phyloP scores from a whole-genome alignment of 768 basidiomycete genomes.

The Agrocybe pediades region DNA sequence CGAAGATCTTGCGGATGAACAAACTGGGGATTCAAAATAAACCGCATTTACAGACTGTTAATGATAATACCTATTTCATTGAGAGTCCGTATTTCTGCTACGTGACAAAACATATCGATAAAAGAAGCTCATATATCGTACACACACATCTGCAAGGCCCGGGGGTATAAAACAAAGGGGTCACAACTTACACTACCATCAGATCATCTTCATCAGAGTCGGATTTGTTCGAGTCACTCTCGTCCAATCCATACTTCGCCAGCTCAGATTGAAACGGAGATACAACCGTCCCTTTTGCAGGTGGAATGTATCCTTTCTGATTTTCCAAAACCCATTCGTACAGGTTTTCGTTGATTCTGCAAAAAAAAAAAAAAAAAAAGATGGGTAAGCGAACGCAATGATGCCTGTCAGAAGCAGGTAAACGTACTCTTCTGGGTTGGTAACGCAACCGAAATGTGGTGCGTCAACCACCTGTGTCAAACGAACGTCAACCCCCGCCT shows the following conservation, averaged over 20 bases:
- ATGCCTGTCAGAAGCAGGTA: neutral
- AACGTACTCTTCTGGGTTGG: conserved; percentile 32
- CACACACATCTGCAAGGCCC: neutral
- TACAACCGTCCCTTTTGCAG: conserved; percentile 18
- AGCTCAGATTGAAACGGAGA: conserved; percentile 33
- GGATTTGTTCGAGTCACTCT: conserved; percentile 14
- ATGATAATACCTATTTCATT: too few species aligned
- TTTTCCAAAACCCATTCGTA: conserved; percentile 30
- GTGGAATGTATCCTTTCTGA: conserved; percentile 21
- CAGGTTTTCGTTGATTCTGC: conserved; percentile 30
- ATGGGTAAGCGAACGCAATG: neutral
- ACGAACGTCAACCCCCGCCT: conserved; percentile 29
- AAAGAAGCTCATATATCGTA: too few species aligned
- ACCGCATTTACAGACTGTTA: too few species aligned
- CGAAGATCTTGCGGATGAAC: neutral
- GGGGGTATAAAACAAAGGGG: neutral
- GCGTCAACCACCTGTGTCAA: conserved; percentile 27
- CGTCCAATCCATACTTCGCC: conserved; percentile 22
- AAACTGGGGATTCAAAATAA: neutral
- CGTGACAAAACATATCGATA: neutral
- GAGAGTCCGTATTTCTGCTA: too few species aligned
- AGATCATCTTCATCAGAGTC: conserved; percentile 29
- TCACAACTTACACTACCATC: neutral
- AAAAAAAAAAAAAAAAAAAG: neutral
- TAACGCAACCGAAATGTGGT: conserved; percentile 38